Percentiles rank a stretch among this genome's conserved stretches.
phyloP scores from a whole-genome alignment of 768 basidiomycete genomes.

The Naganishia vaughanmartiniae region DNA sequence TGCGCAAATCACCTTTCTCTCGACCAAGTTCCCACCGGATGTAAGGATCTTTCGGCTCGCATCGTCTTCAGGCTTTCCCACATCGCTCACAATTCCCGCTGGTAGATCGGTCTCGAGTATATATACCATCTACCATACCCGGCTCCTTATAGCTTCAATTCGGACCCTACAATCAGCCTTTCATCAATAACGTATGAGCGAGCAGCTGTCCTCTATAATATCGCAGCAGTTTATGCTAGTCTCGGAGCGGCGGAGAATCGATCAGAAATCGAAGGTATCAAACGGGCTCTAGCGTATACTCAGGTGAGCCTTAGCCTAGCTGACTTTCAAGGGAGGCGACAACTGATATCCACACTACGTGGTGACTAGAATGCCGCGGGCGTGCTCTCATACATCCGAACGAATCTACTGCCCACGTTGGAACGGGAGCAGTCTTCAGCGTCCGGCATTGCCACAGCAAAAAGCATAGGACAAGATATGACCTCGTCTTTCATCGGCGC shows the following conservation, averaged over 20 bases:
- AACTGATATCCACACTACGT: neutral
- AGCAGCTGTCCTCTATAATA: conserved; percentile 74
- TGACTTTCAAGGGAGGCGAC: neutral
- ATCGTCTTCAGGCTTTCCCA: neutral
- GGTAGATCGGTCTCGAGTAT: conserved; percentile 48
- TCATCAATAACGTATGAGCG: conserved; percentile 79
- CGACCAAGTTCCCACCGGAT: conserved; percentile 79
- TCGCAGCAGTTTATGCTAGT: conserved; percentile 80
- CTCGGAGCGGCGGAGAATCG: conserved; percentile 63
- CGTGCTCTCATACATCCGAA: conserved; percentile 45
- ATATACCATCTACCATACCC: conserved; percentile 73
- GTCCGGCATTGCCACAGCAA: neutral
- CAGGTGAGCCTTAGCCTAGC: conserved; percentile 32
- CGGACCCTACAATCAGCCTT: conserved; percentile 62
- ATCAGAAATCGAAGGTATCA: conserved; percentile 69
- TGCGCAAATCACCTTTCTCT: conserved; percentile 77
- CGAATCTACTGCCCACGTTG: conserved; percentile 40
- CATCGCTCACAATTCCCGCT: neutral
- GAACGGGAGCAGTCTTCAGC: conserved; percentile 36
- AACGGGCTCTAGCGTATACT: conserved; percentile 62
- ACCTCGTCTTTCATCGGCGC: conserved; percentile 62
- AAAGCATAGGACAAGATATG: conserved; percentile 59
- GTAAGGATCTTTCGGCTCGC: conserved; percentile 55
- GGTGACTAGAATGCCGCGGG: conserved; percentile 44
- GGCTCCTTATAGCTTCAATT: conserved; percentile 44